These are phyloP conservation scores for Flammula alnicola DNA, from an alignment of 1,284 basidiomycete genomes.

Conservation along the genomic window DNA sequence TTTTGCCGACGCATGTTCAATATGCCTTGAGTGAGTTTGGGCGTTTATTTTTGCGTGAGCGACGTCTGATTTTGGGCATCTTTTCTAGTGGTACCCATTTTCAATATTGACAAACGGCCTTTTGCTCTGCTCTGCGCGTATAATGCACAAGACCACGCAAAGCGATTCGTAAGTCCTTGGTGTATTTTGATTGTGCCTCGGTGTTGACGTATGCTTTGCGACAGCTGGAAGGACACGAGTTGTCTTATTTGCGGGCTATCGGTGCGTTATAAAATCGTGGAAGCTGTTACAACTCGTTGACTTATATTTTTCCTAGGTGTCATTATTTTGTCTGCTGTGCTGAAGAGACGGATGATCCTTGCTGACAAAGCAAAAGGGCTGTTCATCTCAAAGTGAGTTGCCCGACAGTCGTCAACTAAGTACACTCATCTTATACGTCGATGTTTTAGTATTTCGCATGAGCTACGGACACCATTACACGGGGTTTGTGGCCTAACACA, in stretches of 20 bases:
- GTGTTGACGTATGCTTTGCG: conserved; percentile 4
- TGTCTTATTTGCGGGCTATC: conserved; percentile 90
- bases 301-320: conserved; percentile 62
- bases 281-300: background rate
- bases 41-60: background rate
- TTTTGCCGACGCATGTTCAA: conserved; percentile 80
- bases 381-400: conserved; percentile 84
- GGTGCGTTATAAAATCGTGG: conserved; percentile 42
- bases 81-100: conserved; percentile 81
- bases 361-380: conserved; percentile 93
- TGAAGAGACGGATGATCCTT: conserved; percentile 91
- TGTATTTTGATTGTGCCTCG: background rate
- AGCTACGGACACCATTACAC: conserved; percentile 88
- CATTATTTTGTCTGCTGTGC: conserved; percentile 91
- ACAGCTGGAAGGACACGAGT: conserved; percentile 88
- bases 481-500: conserved; percentile 54
- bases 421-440: conserved; percentile 16
- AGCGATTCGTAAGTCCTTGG: conserved; percentile 70
- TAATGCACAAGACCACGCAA: conserved; percentile 78
- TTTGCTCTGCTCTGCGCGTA: conserved; percentile 94
- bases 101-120: conserved; percentile 92
- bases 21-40: conserved; percentile 77
- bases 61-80: conserved; percentile 2
- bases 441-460: conserved; percentile 84
- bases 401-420: conserved; percentile 7